phyloP scores from a whole-genome alignment of 805 yeast species.

The Dipodascus albidus region DNA sequence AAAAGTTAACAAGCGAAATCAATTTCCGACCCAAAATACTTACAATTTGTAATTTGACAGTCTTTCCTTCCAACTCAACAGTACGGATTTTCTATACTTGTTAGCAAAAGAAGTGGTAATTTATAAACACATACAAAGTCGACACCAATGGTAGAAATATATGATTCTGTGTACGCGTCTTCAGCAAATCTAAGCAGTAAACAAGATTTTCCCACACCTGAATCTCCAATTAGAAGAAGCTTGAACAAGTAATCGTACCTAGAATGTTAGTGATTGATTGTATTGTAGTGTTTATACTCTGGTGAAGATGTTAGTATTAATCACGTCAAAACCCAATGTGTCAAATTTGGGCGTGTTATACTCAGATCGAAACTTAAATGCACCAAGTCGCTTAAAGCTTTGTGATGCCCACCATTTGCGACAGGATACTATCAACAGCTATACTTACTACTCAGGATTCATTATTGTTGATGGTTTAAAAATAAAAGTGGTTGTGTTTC shows the following conservation, averaged over 20 bases:
- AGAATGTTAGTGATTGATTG: constrained; percentile 2
- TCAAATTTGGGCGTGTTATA: neutral
- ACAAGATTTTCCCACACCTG: constrained; percentile 98
- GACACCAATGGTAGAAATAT: constrained; percentile 95
- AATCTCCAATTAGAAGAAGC: constrained; percentile 90
- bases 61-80: constrained; percentile 85
- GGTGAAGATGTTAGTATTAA: neutral
- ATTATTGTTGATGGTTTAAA: neutral
- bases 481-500: neutral
- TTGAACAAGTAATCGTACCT: constrained; percentile 98
- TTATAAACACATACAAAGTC: constrained; percentile 43
- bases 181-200: constrained; percentile 90
- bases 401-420: neutral
- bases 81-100: constrained; percentile 34
- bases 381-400: neutral
- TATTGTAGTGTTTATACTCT: too few species aligned
- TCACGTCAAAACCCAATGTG: neutral
- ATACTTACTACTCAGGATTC: constrained; percentile 1
- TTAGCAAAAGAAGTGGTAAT: neutral
- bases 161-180: constrained; percentile 92
- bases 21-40: constrained; percentile 6
- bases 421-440: neutral
- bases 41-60: constrained; percentile 83
- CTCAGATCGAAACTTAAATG: neutral
- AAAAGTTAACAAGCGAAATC: neutral